Percentiles rank a stretch among this genome's conserved stretches.
Evolutionary conservation across 345 rosid genomes (phyloP).

Genomic region (Excoecaria cochinchinensis): DNA sequence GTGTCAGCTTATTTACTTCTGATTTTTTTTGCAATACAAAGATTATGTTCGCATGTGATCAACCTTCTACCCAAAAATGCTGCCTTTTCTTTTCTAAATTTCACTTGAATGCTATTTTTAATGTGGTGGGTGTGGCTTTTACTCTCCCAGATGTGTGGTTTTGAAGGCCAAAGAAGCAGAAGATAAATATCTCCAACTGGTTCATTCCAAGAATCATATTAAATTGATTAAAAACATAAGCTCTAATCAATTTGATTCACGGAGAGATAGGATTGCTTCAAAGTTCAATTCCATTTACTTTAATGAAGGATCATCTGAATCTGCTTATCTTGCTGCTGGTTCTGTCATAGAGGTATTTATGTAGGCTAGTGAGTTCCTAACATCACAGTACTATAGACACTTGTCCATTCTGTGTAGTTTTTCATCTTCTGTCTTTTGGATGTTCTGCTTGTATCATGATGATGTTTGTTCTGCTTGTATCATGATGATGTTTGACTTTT

Average conservation of each 20-base stretch:
- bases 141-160: constrained; percentile 63
- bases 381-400: neutral
- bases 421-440: neutral
- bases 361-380: neutral
- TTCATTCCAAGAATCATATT: constrained; percentile 68
- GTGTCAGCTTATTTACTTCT: neutral
- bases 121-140: constrained; percentile 11
- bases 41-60: neutral
- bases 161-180: constrained; percentile 62
- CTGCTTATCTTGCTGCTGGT: constrained; percentile 88
- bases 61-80: neutral
- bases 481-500: neutral
- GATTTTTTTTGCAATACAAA: neutral
- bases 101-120: neutral
- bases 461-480: neutral
- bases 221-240: constrained; percentile 61
- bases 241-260: constrained; percentile 51
- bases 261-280: constrained; percentile 53
- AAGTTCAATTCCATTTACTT: constrained; percentile 72
- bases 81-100: neutral
- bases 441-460: neutral
- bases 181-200: constrained; percentile 52
- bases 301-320: constrained; percentile 78
- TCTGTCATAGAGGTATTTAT: constrained; percentile 69
- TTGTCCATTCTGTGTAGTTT: neutral